phyloP scores from a whole-genome alignment of 73 alveolate species.

The Tetrahymena malaccensis region DNA sequence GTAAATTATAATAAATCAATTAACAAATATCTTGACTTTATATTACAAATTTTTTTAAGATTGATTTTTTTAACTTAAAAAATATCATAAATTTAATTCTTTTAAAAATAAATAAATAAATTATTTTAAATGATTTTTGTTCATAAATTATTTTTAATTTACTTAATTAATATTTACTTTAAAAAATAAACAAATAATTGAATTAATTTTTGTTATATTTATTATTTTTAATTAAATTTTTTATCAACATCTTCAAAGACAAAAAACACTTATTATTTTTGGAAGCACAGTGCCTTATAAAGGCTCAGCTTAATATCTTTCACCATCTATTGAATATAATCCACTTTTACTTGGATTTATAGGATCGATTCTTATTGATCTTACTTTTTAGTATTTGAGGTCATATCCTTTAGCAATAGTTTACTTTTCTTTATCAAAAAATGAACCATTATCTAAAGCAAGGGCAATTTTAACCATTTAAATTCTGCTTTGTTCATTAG shows the following conservation, averaged over 20 bases:
- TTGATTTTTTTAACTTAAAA: too few species aligned
- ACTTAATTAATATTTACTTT: too few species aligned
- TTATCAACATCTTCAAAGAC: not conserved
- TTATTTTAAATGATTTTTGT: too few species aligned
- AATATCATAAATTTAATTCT: too few species aligned
- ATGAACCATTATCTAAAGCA: conserved; percentile 12
- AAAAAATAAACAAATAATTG: too few species aligned
- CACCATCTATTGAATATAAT: conserved; percentile 31
- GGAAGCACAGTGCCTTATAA: not conserved
- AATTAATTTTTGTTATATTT: too few species aligned
- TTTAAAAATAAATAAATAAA: too few species aligned
- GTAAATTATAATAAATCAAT: too few species aligned
- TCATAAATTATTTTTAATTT: too few species aligned
- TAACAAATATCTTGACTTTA: too few species aligned
- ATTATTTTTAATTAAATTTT: too few species aligned
- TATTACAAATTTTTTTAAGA: too few species aligned
- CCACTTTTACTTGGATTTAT: conserved; percentile 1
- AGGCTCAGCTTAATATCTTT: conserved; percentile 2
- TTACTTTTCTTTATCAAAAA: not conserved
- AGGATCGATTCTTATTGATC: conserved; percentile 15
- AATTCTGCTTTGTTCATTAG: conserved; percentile 14
- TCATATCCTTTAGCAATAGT: conserved; percentile 1
- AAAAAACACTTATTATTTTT: not conserved
- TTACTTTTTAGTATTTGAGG: conserved; percentile 24
- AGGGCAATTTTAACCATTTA: conserved; percentile 16